phyloP scores from a whole-genome alignment of 2,329 filamentous ascomycete species.

The Zalaria obscura region DNA sequence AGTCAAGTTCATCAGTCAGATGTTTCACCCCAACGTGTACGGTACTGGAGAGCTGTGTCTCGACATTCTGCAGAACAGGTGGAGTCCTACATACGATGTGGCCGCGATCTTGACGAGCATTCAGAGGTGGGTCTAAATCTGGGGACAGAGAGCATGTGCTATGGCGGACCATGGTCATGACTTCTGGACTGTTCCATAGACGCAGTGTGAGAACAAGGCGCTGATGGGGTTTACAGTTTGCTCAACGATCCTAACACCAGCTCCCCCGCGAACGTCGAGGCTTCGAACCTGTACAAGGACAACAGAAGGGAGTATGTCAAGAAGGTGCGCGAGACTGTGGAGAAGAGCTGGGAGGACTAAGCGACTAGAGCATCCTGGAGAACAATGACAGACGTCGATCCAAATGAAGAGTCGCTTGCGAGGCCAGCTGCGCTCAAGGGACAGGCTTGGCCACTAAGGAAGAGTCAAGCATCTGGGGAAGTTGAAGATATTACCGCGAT shows the following conservation, averaged over 20 bases:
- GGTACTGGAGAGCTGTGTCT: constrained; percentile 91
- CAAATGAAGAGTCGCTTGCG: too few relatives aligned
- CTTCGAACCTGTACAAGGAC: constrained; percentile 95
- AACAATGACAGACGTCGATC: too few relatives aligned
- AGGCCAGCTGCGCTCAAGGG: too few relatives aligned
- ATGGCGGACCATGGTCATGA: neutral
- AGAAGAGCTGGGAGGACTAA: constrained; percentile 98
- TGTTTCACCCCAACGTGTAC: constrained; percentile 99
- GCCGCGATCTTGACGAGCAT: constrained; percentile 95
- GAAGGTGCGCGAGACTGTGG: constrained; percentile 86
- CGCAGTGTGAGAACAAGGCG: neutral
- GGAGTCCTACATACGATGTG: constrained; percentile 98
- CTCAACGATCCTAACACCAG: constrained; percentile 98
- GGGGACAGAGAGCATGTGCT: too few relatives aligned
- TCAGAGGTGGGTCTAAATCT: constrained; percentile 55
- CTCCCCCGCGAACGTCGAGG: constrained; percentile 93
- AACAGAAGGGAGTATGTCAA: constrained; percentile 95
- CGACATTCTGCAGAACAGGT: constrained; percentile 93
- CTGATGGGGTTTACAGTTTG: constrained; percentile 43
- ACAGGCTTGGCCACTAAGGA: too few relatives aligned
- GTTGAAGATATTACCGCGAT: too few relatives aligned
- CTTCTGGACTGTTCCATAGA: too few relatives aligned
- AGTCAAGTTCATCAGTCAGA: constrained; percentile 96
- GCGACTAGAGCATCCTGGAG: neutral
- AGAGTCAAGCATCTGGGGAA: too few relatives aligned